Percentiles rank a stretch among this genome's conserved stretches.
These are phyloP conservation scores for Colletotrichum graminicola DNA, from an alignment of 2,329 filamentous ascomycete species.

Conservation along the genomic window DNA sequence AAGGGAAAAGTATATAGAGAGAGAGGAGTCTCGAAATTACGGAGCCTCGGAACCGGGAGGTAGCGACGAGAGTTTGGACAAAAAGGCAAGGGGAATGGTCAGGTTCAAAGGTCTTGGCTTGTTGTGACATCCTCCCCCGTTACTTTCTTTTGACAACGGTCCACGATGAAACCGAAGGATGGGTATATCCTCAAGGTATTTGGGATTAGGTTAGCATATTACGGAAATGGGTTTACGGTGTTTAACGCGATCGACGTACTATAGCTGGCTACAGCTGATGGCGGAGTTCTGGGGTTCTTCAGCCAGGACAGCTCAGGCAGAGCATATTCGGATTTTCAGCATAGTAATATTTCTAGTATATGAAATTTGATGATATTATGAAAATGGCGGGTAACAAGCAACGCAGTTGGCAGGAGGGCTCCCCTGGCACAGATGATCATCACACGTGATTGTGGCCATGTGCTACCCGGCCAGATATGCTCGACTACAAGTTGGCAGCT, in stretches of 20 bases:
- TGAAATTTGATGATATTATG: conserved; percentile 10
- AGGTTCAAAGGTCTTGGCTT: background rate
- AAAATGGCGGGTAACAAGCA: background rate
- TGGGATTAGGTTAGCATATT: conserved; percentile 11
- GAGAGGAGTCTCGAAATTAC: conserved; percentile 7
- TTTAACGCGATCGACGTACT: conserved; percentile 21
- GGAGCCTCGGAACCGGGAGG: conserved; percentile 12
- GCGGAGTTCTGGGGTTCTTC: conserved; percentile 41
- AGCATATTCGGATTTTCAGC: conserved; percentile 11
- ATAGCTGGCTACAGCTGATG: conserved; percentile 35
- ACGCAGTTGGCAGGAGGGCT: background rate
- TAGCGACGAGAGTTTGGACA: conserved; percentile 11
- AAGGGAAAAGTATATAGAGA: background rate
- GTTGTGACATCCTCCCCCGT: background rate
- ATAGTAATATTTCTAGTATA: background rate
- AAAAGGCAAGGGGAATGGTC: conserved; percentile 21
- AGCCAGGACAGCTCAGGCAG: conserved; percentile 35
- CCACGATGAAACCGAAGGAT: background rate
- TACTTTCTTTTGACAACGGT: conserved; percentile 3
- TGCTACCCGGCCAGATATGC: background rate
- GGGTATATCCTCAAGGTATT: conserved; percentile 11
- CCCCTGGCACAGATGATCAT: background rate
- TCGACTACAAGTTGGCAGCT: conserved; percentile 6
- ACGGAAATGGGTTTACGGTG: conserved; percentile 26
- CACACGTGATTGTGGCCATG: background rate